Percentiles rank a stretch among this genome's conserved stretches.
Conservation (phyloP, 495 filamentous ascomycete genomes). For the Podospora appendiculata region DNA sequence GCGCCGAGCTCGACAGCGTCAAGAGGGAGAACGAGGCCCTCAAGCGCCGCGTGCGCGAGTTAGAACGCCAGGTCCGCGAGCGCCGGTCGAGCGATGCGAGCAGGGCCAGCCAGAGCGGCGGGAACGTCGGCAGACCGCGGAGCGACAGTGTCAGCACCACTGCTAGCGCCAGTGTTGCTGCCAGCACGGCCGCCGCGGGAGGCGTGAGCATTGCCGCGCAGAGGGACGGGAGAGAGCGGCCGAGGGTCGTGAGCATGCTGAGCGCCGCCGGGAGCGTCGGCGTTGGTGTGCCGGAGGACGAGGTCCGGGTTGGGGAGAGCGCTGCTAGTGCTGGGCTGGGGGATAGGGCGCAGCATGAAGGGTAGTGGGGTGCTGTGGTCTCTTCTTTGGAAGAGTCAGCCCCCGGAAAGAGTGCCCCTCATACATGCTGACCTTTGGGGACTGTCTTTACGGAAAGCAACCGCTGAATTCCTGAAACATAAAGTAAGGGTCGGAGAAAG, state of each 20-base stretch:
- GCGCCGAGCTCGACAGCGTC: conserved; percentile 61
- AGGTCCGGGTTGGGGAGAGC: conserved; percentile 48
- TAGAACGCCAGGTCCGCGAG: conserved; percentile 50
- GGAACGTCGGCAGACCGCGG: conserved; percentile 1
- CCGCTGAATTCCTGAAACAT: too few relatives aligned
- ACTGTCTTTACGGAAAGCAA: too few relatives aligned
- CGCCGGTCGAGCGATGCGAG: conserved; percentile 37
- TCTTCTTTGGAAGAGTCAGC: too few relatives aligned
- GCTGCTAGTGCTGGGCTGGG: conserved; percentile 39
- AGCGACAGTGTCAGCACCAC: conserved; percentile 36
- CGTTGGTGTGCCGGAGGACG: conserved; percentile 41
- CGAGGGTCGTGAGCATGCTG: conserved; percentile 24
- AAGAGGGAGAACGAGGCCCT: conserved; percentile 77
- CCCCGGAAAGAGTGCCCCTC: too few relatives aligned
- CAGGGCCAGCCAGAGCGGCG: conserved; percentile 9
- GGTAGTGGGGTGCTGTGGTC: too few relatives aligned
- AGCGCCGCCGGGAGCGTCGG: conserved; percentile 29
- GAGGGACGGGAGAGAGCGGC: conserved; percentile 21
- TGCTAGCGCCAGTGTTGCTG: conserved; percentile 31
- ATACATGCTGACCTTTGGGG: too few relatives aligned
- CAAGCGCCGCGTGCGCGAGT: conserved; percentile 62
- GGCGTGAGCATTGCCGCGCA: conserved; percentile 24
- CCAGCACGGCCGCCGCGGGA: conserved; percentile 15
- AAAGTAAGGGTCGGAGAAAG: too few relatives aligned
- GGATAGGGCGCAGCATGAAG: neutral